Evolutionary conservation across 164 flowering plant species (phyloP), one percentile per base, ranked within the genome.

Genomic region (Piper longum): DNA sequence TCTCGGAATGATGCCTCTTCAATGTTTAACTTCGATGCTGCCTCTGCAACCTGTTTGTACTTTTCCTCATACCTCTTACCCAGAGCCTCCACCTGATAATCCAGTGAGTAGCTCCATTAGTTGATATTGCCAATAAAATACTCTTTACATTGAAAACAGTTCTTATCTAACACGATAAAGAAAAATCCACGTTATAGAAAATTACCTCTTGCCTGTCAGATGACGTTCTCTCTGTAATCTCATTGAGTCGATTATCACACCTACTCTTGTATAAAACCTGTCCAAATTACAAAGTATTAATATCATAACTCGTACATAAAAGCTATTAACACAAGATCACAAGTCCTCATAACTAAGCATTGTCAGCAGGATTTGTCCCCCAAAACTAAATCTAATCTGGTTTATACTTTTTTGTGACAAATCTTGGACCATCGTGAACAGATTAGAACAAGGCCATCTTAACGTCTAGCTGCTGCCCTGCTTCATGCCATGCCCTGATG

Each of bases 1-100:
- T 92, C 98, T 65, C 96, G 95, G 73, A 83, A 92, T 59, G 76
- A 76, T 19, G 98, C 98, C 73, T 89, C 98, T 74, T 92, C 98
- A 66, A 88, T 78, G n/a, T 95, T 87, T 73, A 92, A 76, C 69
- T 89, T 92, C 5, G 95, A 86, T 56, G 91, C 85, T 70, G 88
- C 60, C 72, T 89, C 97, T 59, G 89, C 93, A 67, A 84, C 91
- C 71, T 89, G 93, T 75, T 85, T 92, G 78, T 86, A 89, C 73
- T 84, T 92, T 76, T 92, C 98, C 69, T 92, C 97, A 79, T 89
- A 92, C 73, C 88, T 93, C 78, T 88, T 93, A n/a, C 67, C 79
- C 57, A 86, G 76, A 55, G 75, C 62, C 72, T 89, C 97, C 16
- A 81, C 92, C 98, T 93, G 52, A 48, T 48, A 9, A 9, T 48